Evolutionary conservation across 2,329 filamentous ascomycete species (phyloP).

Genomic region (Xylariaceae sp.): DNA sequence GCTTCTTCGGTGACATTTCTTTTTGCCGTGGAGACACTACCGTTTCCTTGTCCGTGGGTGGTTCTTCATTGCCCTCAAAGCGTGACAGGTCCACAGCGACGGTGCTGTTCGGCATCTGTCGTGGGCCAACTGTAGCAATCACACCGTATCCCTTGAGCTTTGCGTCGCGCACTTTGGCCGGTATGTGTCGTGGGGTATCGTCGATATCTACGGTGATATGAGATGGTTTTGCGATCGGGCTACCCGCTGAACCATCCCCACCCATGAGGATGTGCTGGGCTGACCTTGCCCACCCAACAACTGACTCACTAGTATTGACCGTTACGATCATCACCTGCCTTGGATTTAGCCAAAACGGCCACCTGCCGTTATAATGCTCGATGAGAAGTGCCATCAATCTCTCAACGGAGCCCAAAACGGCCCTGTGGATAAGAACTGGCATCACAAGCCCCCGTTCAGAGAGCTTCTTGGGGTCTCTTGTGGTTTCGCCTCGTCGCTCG

Average conservation of each 20-base stretch:
- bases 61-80: slow-evolving; percentile 28
- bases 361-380: slow-evolving; percentile 77
- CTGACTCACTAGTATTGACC: slow-evolving; percentile 62
- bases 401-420: slow-evolving; percentile 82
- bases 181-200: slow-evolving; percentile 61
- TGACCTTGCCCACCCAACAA: slow-evolving; percentile 53
- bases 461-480: slow-evolving; percentile 50
- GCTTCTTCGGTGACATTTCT: slow-evolving; percentile 47
- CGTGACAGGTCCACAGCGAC: slow-evolving; percentile 53
- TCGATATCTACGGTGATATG: slow-evolving; percentile 72
- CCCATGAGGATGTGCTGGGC: slow-evolving; percentile 56
- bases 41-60: too few relatives aligned
- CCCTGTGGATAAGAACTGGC: slow-evolving; percentile 83
- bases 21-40: too few relatives aligned
- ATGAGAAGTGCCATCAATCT: slow-evolving; percentile 83
- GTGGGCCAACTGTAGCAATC: slow-evolving; percentile 72
- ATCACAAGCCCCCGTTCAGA: slow-evolving; percentile 60
- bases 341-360: slow-evolving; percentile 89
- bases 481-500: slow-evolving; percentile 56
- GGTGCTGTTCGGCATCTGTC: slow-evolving; percentile 61
- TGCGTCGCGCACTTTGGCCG: slow-evolving; percentile 74
- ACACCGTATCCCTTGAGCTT: slow-evolving; percentile 71
- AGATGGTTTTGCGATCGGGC: slow-evolving; percentile 57
- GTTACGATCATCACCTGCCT: slow-evolving; percentile 75
- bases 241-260: slow-evolving; percentile 37